Base-by-base conservation (phyloP, 306 rosid genomes). In the Fagus crenata region DNA sequence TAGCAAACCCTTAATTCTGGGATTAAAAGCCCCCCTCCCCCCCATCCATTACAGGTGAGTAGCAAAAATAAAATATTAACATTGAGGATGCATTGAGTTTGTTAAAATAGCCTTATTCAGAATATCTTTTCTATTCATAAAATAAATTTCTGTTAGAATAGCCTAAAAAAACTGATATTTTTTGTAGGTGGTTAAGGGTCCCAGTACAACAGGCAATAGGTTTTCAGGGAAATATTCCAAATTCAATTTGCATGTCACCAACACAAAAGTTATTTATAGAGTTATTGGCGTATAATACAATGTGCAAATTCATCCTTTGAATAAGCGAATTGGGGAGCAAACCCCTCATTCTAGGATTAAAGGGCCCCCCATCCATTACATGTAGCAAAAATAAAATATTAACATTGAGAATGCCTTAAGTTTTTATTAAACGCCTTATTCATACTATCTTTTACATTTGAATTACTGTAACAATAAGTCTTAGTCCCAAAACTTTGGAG, bases 281-380 rank as follows among this genome's bases (percentile, higher is more conserved):
- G 54, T 53, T 53, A 69, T 31, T 46, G 71, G 59, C 5, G 31
- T 67, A 35, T 74, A 49, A 59, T 43, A 65, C 39, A 33, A 60
- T n/a, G 0, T 37, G 46, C 73, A 51, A 75, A 85, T 32, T 71
- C 42, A 63, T 78, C n/a, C 58, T 54, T 59, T 51, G 63, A 68
- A 74, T n/a, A 51, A 67, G 51, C 22, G 75, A 28, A 67, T 32
- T 18, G 53, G 32, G 28, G 28, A 37, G 14, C 71, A 65, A 18
- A 17, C 32, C 5, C 22, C 7, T 8, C 11, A 36, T 5, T 15
- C 32, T 17, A 4, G 46, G 32, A 9, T 14, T 65, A 7, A 39
- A 37, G 12, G 1, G 32, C 28, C 28, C 6, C 31, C 49, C 70
- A 37, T 65, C 31, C 7, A 7, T 37, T 17, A 39, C 7, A 3